Percentiles rank a stretch among this genome's conserved stretches.
These are phyloP conservation scores for Eucalyptus caleyi DNA, from an alignment of 345 rosid genomes.

Conservation along the genomic window DNA sequence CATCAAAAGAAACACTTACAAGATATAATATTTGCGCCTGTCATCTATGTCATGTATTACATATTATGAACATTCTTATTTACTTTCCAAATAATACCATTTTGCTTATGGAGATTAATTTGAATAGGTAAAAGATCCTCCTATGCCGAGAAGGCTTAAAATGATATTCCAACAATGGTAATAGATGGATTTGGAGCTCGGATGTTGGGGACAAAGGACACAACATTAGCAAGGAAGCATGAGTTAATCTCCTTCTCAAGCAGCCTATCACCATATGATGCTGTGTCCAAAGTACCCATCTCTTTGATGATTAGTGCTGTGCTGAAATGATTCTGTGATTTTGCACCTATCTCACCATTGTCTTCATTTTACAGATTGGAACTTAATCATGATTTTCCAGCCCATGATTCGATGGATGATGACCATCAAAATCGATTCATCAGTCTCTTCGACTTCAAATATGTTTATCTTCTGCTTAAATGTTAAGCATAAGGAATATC, in stretches of 20 bases:
- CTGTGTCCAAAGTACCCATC: neutral
- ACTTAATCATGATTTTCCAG: neutral
- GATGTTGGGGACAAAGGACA: neutral
- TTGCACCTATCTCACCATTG: neutral
- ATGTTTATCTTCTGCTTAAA: neutral
- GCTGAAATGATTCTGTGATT: neutral
- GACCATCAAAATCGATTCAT: neutral
- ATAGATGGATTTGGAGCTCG: neutral
- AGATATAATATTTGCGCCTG: rapidly evolving
- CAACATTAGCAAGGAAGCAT: neutral
- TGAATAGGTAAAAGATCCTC: neutral
- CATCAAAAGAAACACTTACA: neutral
- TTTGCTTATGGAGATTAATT: neutral
- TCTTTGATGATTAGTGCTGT: neutral
- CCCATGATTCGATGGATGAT: neutral
- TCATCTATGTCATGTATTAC: neutral
- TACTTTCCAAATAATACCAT: neutral
- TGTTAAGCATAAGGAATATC: neutral
- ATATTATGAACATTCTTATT: neutral
- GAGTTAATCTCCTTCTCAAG: neutral
- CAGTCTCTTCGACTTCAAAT: neutral
- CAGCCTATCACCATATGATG: neutral
- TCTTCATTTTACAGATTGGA: neutral
- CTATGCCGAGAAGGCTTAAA: neutral
- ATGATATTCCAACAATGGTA: neutral